Percentiles rank a stretch among this genome's conserved stretches.
These are phyloP conservation scores for Xanthoconium purpureum DNA, from an alignment of 768 basidiomycete genomes.

Conservation along the genomic window DNA sequence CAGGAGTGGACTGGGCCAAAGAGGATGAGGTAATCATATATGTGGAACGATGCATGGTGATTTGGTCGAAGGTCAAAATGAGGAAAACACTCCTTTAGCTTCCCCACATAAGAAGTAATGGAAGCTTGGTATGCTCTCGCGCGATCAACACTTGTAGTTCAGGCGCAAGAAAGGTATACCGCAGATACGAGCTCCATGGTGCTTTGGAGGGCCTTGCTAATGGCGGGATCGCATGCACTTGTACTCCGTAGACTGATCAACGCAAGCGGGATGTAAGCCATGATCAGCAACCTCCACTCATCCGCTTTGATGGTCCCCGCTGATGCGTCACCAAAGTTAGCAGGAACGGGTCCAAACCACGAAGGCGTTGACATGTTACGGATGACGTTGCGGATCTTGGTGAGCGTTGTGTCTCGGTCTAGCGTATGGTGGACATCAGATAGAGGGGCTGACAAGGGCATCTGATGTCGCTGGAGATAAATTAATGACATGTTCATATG, in stretches of 20 bases:
- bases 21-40: constrained; percentile 31
- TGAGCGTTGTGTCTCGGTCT: too few relatives aligned
- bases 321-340: background rate
- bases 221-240: background rate
- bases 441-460: background rate
- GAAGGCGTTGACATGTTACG: background rate
- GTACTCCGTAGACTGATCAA: background rate
- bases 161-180: constrained; percentile 17
- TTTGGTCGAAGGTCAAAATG: constrained; percentile 17
- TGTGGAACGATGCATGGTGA: constrained; percentile 31
- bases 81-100: constrained; percentile 19
- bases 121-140: constrained; percentile 7
- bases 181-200: constrained; percentile 33
- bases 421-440: background rate
- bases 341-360: background rate
- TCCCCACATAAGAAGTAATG: constrained; percentile 25
- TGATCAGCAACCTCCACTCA: background rate
- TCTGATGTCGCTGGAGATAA: background rate
- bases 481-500: too few relatives aligned
- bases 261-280: background rate
- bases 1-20: constrained; percentile 39
- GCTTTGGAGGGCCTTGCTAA: constrained; percentile 7
- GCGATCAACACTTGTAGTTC: constrained; percentile 6
- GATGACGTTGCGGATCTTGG: background rate
- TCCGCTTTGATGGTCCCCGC: background rate